Percentiles rank a stretch among this genome's conserved stretches.
phyloP scores from a whole-genome alignment of 176 grass and related monocot genomes.

The Secale cereale region DNA sequence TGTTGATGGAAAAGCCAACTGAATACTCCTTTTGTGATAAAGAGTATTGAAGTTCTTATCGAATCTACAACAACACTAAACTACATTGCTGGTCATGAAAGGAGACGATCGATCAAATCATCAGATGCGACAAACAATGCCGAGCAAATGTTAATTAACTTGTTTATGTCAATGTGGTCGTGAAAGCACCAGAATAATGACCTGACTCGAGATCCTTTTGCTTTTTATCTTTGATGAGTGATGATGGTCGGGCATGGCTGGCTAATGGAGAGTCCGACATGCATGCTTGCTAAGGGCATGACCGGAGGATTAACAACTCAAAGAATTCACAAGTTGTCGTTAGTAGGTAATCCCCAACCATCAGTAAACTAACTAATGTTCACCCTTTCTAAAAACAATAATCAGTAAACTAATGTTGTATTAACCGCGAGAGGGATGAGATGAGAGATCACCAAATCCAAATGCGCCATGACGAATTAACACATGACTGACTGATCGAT shows the following conservation, averaged over 20 bases:
- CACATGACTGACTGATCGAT: too few species aligned
- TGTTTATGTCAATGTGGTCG: constrained; percentile 7
- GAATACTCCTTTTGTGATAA: background rate
- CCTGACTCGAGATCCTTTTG: constrained; percentile 38
- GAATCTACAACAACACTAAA: constrained; percentile 33
- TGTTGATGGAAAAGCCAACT: background rate
- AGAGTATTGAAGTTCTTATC: constrained; percentile 3
- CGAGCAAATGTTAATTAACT: background rate
- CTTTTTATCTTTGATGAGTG: constrained; percentile 26
- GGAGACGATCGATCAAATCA: background rate
- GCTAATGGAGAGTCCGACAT: constrained; percentile 47
- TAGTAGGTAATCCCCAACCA: constrained; percentile 40
- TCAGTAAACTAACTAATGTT: background rate
- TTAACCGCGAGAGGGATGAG: too few species aligned
- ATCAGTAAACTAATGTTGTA: too few species aligned
- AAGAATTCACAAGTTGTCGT: constrained; percentile 34
- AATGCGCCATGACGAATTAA: too few species aligned
- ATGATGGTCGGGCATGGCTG: background rate
- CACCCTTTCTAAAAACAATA: too few species aligned
- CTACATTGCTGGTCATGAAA: background rate
- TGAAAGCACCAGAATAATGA: constrained; percentile 47
- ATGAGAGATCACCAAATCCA: too few species aligned
- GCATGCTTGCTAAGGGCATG: too few species aligned
- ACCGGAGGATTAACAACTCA: constrained; percentile 31
- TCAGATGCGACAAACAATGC: background rate